Evolutionary conservation across 352 stramenopile species (phyloP).

Genomic region (Phytophthora megakarya): DNA sequence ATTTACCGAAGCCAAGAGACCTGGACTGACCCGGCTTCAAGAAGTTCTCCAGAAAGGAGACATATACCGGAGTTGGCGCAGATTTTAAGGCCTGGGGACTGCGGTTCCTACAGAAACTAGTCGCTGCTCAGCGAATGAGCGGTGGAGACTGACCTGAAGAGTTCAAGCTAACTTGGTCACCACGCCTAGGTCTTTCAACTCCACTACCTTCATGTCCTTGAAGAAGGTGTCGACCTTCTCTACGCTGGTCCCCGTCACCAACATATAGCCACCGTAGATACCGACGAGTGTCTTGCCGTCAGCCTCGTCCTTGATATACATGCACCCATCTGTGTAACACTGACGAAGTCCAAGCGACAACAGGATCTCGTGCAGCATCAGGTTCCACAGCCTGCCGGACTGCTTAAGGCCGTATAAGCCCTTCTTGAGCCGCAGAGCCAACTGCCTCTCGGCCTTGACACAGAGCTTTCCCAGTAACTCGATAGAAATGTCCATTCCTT

Average conservation of each 20-base stretch:
- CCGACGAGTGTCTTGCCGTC: too few species aligned
- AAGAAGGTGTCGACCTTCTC: too few species aligned
- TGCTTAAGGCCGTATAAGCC: slow-evolving; percentile 40
- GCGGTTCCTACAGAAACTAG: slow-evolving; percentile 2
- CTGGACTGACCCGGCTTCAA: slow-evolving; percentile 5
- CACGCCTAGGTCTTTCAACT: too few species aligned
- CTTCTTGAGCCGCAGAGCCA: slow-evolving; percentile 27
- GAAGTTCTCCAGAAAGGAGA: slow-evolving; percentile 4
- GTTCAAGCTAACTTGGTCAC: too few species aligned
- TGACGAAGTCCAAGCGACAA: neutral
- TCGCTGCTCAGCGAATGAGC: too few species aligned
- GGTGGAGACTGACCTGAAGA: neutral
- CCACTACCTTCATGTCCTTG: too few species aligned
- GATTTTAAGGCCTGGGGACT: slow-evolving; percentile 11
- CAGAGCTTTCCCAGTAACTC: too few species aligned
- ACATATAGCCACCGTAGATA: too few species aligned
- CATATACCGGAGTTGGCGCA: slow-evolving; percentile 1
- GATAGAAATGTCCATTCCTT: slow-evolving; percentile 25
- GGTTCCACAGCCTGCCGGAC: slow-evolving; percentile 11
- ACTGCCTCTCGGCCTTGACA: slow-evolving; percentile 14
- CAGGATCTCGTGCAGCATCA: slow-evolving; percentile 4
- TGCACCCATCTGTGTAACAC: slow-evolving; percentile 37
- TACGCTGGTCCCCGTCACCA: too few species aligned
- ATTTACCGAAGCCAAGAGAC: slow-evolving; percentile 9
- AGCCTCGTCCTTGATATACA: too few species aligned